phyloP scores from a whole-genome alignment of 306 rosid genomes.

The Benincasa hispida region DNA sequence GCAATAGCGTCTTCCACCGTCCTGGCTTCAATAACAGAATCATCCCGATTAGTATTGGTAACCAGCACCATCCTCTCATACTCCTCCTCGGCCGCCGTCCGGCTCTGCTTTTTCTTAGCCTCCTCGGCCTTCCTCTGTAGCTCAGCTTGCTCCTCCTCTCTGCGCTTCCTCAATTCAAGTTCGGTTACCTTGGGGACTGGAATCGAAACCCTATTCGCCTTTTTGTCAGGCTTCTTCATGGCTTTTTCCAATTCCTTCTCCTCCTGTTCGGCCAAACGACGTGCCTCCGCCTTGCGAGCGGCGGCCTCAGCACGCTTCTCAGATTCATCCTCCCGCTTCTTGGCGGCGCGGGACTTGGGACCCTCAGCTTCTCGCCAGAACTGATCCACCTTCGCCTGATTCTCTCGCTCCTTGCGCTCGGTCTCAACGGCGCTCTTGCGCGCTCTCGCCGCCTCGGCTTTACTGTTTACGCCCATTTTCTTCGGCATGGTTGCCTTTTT shows the following conservation, averaged over 20 bases:
- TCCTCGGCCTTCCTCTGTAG: conserved; percentile 51
- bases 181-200: conserved; percentile 89
- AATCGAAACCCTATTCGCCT: conserved; percentile 60
- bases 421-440: conserved; percentile 56
- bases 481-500: conserved; percentile 52
- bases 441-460: conserved; percentile 84
- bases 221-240: conserved; percentile 63
- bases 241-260: conserved; percentile 76
- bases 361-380: conserved; percentile 92
- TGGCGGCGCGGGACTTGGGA: conserved; percentile 71
- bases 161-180: conserved; percentile 44
- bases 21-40: conserved; percentile 69
- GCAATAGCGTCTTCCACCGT: conserved; percentile 78
- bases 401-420: conserved; percentile 67
- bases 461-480: conserved; percentile 84
- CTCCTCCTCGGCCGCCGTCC: conserved; percentile 90
- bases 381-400: conserved; percentile 53
- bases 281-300: conserved; percentile 70
- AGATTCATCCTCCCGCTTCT: conserved; percentile 89
- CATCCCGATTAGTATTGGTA: conserved; percentile 72
- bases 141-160: conserved; percentile 62
- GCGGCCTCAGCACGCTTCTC: conserved; percentile 75
- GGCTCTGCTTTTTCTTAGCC: conserved; percentile 43
- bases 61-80: conserved; percentile 82
- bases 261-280: conserved; percentile 81